Base-by-base conservation (phyloP, 2,329 filamentous ascomycete species). In the Sporothrix brasiliensis region DNA sequence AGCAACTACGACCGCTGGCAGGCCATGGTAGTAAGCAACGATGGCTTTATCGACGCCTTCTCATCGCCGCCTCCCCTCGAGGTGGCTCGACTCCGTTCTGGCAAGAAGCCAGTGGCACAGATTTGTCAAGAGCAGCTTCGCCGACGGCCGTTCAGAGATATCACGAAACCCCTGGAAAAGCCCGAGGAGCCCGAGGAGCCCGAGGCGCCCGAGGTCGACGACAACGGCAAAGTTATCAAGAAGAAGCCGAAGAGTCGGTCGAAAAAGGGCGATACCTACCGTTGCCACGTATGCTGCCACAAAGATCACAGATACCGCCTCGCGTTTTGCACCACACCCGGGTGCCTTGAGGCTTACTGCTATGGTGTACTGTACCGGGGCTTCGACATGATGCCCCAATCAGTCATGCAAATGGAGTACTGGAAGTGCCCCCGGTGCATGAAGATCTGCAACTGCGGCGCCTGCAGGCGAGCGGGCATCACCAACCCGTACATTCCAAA, bases 341-440 rank as follows among this genome's bases (percentile, higher is more conserved):
- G 85, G 10, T 98, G 95, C 76, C 84, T 86, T 14, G 84, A 91
- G 69, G 88, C 87, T 0, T 99, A 96, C 78, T 98, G 95, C 79
- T 99, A 96, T 77, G 94, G 94, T n/a, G 91, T 91, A 19, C 84
- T 99, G 1, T 98, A 93, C 80, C 86, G 95, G 69, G 94, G 92
- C 0, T 97, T 97, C 76, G 94, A 98, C 78, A 87, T 93, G 78
- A 91, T 93, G 86, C 95, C 95, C 0, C 88, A 94, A 75, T 84
- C 88, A 24, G 88, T 94, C 0, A 90, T 97, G 86, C 89, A 96
- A 77, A 86, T 92, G 73, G 87, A 89, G 73, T 84, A 89, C 63
- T 99, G 95, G 94, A 87, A 91, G 76, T 99, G 95, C 74, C 95
- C 95, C 0, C 92, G 90, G 76, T 99, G 95, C 78, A 83, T 87